Conservation (phyloP, 1,139 yeast species). For the Debaryomycetaceae sp. region DNA sequence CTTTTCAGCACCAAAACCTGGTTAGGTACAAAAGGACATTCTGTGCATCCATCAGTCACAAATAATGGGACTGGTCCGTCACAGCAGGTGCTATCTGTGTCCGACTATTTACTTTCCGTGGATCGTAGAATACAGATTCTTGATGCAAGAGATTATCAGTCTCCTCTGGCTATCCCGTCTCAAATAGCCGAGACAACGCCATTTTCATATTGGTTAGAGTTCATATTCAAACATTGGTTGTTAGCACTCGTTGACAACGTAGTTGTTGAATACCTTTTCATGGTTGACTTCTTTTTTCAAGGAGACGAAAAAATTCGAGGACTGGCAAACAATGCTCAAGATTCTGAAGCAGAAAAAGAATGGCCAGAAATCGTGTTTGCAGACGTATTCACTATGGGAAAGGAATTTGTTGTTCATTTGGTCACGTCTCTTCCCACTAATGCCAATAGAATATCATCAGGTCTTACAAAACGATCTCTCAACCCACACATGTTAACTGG, state of each 20-base stretch:
- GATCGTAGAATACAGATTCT: slow-evolving; percentile 56
- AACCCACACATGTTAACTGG: slow-evolving; percentile 18
- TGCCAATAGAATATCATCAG: slow-evolving; percentile 12
- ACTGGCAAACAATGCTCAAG: slow-evolving; percentile 9
- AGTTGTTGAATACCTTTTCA: slow-evolving; percentile 71
- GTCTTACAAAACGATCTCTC: slow-evolving; percentile 17
- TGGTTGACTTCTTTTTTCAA: slow-evolving; percentile 65
- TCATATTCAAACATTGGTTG: slow-evolving; percentile 69
- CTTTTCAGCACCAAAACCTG: slow-evolving; percentile 28
- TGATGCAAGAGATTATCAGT: slow-evolving; percentile 11
- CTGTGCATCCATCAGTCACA: slow-evolving; percentile 4
- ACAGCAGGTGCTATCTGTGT: slow-evolving; percentile 18
- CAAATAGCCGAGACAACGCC: slow-evolving; percentile 82
- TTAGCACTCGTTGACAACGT: slow-evolving; percentile 75
- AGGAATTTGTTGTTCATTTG: slow-evolving; percentile 39
- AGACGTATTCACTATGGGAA: slow-evolving; percentile 43
- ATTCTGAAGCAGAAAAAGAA: slow-evolving; percentile 28
- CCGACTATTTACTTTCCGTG: slow-evolving; percentile 54
- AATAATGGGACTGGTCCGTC: slow-evolving; percentile 3
- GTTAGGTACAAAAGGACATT: slow-evolving; percentile 12
- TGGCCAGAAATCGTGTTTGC: slow-evolving; percentile 53
- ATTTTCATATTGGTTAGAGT: slow-evolving; percentile 65
- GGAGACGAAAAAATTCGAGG: slow-evolving; percentile 38
- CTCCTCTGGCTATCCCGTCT: slow-evolving; percentile 67
- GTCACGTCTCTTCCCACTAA: slow-evolving; percentile 28